Evolutionary conservation across 257 asterid species (phyloP), one percentile per base, ranked within the genome.

Genomic region (Solanum virginianum): DNA sequence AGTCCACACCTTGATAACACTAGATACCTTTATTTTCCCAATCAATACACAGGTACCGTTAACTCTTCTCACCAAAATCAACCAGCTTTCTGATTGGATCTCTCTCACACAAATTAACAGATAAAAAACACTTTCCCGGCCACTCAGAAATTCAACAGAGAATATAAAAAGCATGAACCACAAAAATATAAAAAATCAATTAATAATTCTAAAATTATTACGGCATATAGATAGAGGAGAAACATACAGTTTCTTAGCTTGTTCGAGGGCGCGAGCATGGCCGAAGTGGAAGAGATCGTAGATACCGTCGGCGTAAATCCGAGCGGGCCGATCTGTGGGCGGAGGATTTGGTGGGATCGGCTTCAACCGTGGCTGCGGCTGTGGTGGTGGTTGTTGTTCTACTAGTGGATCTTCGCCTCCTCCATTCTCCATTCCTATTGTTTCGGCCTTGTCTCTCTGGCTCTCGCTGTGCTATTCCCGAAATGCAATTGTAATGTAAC

Each of bases 251-350:
- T 90, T 93, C 81, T 96, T 95, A 86, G 99, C 99, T 89, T 96
- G 99, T 84, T 96, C 99, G 29, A 96, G 98, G 80, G 99, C 92
- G 7, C 99, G 96, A 86, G 99, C 99, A 87, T 96, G 99, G 83
- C 99, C 99, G 75, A 96, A 96, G 80, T 96, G 99, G 86, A 96
- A 95, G 89, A 96, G 99, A 93, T 96, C 99, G 93, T 94, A 96
- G 88, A 96, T 96, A 84, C 99, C 99, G 72, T 96, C 99, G 6
- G 99, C 97, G 81, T 96, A 96, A 13, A 96, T 97, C 62, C 99
- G 98, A 85, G 95, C 83, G 6, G 94, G 98, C 56, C 93, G 91
- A 88, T 93, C 98, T n/a, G 94, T 84, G 1, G 93, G 87, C 11
- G 94, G 85, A 49, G 83, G 83, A 79, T 79, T 79, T 10, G 83